phyloP scores from a whole-genome alignment of 352 stramenopile genomes.

The Pythium biforme region DNA sequence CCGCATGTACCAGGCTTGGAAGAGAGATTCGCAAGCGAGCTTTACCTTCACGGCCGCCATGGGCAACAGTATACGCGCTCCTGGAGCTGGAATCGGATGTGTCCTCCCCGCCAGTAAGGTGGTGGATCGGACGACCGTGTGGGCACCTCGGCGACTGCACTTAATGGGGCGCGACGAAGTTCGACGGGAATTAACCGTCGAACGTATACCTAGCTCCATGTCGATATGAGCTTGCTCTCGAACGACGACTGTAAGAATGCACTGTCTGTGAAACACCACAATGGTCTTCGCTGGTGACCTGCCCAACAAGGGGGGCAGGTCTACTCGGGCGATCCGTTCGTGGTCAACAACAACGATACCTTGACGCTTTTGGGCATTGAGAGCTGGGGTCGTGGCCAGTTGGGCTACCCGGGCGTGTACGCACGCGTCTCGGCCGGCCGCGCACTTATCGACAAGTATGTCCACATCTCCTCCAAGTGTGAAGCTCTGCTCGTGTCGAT shows the following conservation, averaged over 20 bases:
- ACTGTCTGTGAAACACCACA: conserved; percentile 21
- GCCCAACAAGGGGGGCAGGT: conserved; percentile 30
- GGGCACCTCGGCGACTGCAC: conserved; percentile 20
- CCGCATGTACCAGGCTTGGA: no score
- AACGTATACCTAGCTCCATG: conserved; percentile 26
- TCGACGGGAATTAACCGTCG: conserved; percentile 20
- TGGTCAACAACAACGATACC: conserved; percentile 23
- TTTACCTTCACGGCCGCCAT: no score
- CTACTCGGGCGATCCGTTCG: conserved; percentile 43
- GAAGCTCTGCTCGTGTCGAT: no score
- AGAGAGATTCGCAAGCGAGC: no score
- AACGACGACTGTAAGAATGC: conserved; percentile 30
- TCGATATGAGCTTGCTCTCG: conserved; percentile 33
- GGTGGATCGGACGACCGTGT: conserved; percentile 13
- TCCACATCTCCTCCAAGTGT: no score
- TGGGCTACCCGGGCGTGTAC: conserved; percentile 43
- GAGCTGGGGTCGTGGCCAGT: conserved; percentile 36
- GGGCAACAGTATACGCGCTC: no score
- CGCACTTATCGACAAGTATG: conserved; percentile 20
- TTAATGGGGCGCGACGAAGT: conserved; percentile 26
- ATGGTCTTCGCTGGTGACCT: conserved; percentile 43
- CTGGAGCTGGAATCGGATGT: conserved; percentile 26
- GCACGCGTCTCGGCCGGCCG: conserved; percentile 31
- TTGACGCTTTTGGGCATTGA: conserved; percentile 33
- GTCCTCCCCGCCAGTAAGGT: conserved; percentile 23